These are phyloP conservation scores for Parathielavia hyrcaniae DNA, from an alignment of 495 filamentous ascomycete genomes.

Conservation along the genomic window DNA sequence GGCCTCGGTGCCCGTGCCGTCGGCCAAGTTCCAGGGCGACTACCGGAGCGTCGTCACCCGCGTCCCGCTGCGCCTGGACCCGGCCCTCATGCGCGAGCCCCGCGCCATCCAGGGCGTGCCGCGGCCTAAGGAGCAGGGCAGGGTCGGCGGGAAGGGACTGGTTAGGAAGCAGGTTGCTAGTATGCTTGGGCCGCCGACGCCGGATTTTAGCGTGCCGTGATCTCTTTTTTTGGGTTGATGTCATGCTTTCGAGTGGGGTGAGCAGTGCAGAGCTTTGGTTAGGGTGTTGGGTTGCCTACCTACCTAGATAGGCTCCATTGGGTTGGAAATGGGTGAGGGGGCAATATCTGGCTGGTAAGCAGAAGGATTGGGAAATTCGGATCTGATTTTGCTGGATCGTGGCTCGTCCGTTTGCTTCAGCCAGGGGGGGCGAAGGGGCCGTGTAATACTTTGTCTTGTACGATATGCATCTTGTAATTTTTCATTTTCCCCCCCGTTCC, in stretches of 20 bases:
- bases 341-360: no score
- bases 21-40: constrained; percentile 66
- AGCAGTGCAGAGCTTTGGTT: background rate
- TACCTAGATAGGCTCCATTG: no score
- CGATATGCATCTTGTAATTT: constrained; percentile 9
- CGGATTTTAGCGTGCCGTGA: constrained; percentile 17
- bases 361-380: background rate
- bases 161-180: constrained; percentile 68
- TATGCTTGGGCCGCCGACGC: constrained; percentile 43
- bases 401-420: background rate
- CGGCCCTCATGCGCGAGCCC: constrained; percentile 80
- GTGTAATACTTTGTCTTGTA: constrained; percentile 10
- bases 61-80: constrained; percentile 76
- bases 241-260: background rate
- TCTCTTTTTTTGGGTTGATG: background rate
- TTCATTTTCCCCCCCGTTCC: background rate
- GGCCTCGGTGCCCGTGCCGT: constrained; percentile 71
- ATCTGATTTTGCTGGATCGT: background rate
- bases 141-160: constrained; percentile 44
- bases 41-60: constrained; percentile 48
- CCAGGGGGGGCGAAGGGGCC: background rate
- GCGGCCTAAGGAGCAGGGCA: constrained; percentile 55
- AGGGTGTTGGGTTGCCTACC: background rate
- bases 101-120: constrained; percentile 69
- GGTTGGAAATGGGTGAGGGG: background rate